Percentiles rank a stretch among this genome's conserved stretches.
Evolutionary conservation across 2,329 filamentous ascomycete species (phyloP).

Genomic region (Ilyonectria destructans): DNA sequence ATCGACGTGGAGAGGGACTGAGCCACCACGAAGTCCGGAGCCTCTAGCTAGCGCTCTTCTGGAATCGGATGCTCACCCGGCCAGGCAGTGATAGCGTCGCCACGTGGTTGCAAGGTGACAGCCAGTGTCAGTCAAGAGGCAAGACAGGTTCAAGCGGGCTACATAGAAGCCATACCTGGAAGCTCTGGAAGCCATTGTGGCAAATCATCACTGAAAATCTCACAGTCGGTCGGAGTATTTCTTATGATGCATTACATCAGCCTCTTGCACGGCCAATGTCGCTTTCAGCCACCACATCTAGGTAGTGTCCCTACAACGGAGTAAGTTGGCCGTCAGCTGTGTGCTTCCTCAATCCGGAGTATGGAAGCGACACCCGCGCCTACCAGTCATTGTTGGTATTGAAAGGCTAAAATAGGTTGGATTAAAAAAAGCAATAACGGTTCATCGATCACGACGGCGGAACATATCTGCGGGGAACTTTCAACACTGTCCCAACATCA

Average conservation of each 20-base stretch:
- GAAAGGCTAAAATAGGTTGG: not conserved
- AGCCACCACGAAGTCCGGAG: slow-evolving; percentile 31
- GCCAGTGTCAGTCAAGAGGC: slow-evolving; percentile 24
- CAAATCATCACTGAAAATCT: slow-evolving; percentile 22
- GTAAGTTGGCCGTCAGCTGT: not conserved
- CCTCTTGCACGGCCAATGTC: not conserved
- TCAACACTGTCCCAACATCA: slow-evolving; percentile 1
- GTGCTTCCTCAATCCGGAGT: not conserved
- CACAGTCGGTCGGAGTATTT: not conserved
- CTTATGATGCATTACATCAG: not conserved
- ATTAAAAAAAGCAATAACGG: slow-evolving; percentile 17
- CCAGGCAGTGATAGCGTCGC: slow-evolving; percentile 37
- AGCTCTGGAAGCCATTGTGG: not conserved
- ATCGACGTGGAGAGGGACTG: slow-evolving; percentile 26
- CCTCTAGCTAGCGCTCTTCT: slow-evolving; percentile 29
- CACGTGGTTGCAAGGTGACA: slow-evolving; percentile 49
- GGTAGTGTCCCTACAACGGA: not conserved
- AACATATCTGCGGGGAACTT: slow-evolving; percentile 6
- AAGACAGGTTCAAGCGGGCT: slow-evolving; percentile 23
- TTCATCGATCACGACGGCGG: slow-evolving; percentile 9
- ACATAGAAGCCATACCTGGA: slow-evolving; percentile 9
- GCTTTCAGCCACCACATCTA: not conserved
- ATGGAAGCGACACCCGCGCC: not conserved
- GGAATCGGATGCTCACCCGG: slow-evolving; percentile 27
- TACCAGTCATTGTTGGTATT: not conserved